Base-by-base conservation (phyloP, 2,329 filamentous ascomycete species). In the Fusarium haematococcum region DNA sequence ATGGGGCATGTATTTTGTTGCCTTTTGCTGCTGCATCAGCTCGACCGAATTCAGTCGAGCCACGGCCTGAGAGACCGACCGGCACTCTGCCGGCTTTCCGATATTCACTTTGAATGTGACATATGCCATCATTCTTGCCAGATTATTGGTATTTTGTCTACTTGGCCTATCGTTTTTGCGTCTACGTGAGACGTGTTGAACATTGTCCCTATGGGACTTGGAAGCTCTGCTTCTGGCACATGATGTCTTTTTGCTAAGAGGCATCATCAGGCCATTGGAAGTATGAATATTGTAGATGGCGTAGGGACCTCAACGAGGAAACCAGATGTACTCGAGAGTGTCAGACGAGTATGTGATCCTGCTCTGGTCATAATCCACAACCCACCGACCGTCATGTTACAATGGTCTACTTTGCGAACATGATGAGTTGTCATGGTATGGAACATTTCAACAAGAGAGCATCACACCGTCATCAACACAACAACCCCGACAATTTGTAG, bases 31-130 rank as follows among this genome's bases (percentile, higher is more conserved):
- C 84, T 86, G 74, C 84, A 85, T 83, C 78, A 85, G 86, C 87
- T 88, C 84, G 86, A 85, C 87, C 86, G 78, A 84, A 86, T 86
- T 81, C 82, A 88, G 87, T 88, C 87, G 85, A 89, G 90, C 89
- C 86, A 84, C 91, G 91, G 91, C 91, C 90, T 91, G 84, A 92
- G 90, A 92, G 91, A 89, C 91, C 91, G 91, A 92, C 90, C 90
- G 91, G 91, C 90, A 81, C 81, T 67, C 80, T 85, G 90, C 91
- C 91, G 90, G 90, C 90, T 43, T 90, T 83, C 81, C 81, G 80
- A 82, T 81, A 80, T 79, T 78, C 79, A 77, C 74, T 77, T 69
- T 76, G 75, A 82, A 83, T 82, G 83, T 85, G 84, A 85, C 79
- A 80, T 74, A 76, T 75, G 76, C 77, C 77, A 78, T 77, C 69